Conservation (phyloP, 2,329 filamentous ascomycete genomes). For the Pseudogymnoascus sp. region DNA sequence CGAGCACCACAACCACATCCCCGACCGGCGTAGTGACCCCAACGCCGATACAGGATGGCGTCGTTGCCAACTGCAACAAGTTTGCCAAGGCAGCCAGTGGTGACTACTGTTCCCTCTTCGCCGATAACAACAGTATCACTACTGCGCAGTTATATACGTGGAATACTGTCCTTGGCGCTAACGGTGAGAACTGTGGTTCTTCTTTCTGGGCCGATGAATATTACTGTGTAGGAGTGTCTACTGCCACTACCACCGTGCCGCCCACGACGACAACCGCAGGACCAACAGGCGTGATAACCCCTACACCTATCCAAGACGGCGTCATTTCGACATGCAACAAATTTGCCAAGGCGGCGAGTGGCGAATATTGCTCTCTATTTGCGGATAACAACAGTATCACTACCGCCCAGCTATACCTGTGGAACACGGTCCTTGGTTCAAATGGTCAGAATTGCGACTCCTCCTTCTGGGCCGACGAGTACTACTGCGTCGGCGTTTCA, state of each 20-base stretch:
- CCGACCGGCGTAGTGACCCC: slow-evolving; percentile 12
- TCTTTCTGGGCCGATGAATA: slow-evolving; percentile 19
- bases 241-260: too few relatives aligned
- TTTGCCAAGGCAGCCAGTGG: slow-evolving; percentile 21
- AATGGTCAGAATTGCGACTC: slow-evolving; percentile 22
- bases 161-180: slow-evolving; percentile 23
- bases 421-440: slow-evolving; percentile 24
- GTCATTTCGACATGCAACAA: slow-evolving; percentile 23
- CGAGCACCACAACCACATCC: slow-evolving; percentile 13
- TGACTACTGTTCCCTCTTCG: slow-evolving; percentile 23
- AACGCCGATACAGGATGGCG: slow-evolving; percentile 23
- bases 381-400: slow-evolving; percentile 21
- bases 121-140: slow-evolving; percentile 20
- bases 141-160: slow-evolving; percentile 23
- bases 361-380: slow-evolving; percentile 23
- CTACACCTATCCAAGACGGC: slow-evolving; percentile 24
- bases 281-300: slow-evolving; percentile 1
- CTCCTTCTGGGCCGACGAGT: slow-evolving; percentile 19
- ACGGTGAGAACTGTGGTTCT: slow-evolving; percentile 22
- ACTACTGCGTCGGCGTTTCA: not conserved
- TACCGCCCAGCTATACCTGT: slow-evolving; percentile 22
- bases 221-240: not conserved
- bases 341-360: slow-evolving; percentile 20
- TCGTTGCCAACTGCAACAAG: slow-evolving; percentile 22
- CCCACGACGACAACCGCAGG: too few relatives aligned